Conservation (phyloP, 208 protist species). For the Wallacemonas sp. region DNA sequence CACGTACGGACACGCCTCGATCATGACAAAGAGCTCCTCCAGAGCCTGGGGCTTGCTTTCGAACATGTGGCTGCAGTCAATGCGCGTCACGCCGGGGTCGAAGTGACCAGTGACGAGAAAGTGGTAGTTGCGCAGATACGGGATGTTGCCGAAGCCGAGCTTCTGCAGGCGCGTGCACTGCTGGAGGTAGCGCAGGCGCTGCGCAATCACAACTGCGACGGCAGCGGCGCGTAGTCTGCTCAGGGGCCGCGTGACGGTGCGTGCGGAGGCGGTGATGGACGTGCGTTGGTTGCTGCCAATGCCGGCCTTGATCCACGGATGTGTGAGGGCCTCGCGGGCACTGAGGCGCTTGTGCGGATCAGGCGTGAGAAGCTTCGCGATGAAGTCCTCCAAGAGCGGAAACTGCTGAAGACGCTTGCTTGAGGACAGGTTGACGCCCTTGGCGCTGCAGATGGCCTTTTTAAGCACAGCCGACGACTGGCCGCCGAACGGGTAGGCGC, state of each 20-base stretch:
- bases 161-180: conserved; percentile 47
- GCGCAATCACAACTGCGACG: conserved; percentile 63
- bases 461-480: conserved; percentile 35
- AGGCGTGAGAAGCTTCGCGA: conserved; percentile 64
- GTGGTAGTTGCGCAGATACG: conserved; percentile 61
- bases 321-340: conserved; percentile 83
- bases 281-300: conserved; percentile 28
- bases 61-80: conserved; percentile 77
- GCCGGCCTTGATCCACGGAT: conserved; percentile 78
- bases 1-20: conserved; percentile 53
- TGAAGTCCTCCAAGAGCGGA: conserved; percentile 71
- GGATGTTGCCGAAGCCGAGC: conserved; percentile 42
- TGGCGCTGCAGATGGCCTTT: conserved; percentile 43
- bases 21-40: conserved; percentile 68
- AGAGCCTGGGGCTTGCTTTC: conserved; percentile 49
- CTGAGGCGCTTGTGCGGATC: conserved; percentile 77
- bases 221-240: conserved; percentile 44
- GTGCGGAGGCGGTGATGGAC: conserved; percentile 12
- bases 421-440: conserved; percentile 10
- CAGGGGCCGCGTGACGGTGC: conserved; percentile 11
- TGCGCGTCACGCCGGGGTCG: conserved; percentile 30
- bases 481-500: conserved; percentile 81
- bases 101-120: conserved; percentile 62
- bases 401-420: conserved; percentile 28
- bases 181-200: conserved; percentile 68